These are phyloP conservation scores for Trichophyton schoenleinii DNA, from an alignment of 2,329 filamentous ascomycete genomes.

Conservation along the genomic window DNA sequence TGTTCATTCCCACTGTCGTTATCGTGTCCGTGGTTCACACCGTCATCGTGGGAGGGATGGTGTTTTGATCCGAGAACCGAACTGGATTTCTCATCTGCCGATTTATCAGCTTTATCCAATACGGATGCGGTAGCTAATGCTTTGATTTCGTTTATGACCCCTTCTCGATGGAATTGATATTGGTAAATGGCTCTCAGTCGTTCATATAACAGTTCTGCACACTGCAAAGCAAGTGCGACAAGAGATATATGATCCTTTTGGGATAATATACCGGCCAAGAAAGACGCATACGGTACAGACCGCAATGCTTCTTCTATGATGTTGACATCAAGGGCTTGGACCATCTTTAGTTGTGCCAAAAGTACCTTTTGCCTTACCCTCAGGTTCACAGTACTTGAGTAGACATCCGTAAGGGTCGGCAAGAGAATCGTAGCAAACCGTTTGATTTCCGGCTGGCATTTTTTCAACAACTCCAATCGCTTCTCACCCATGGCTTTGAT, in stretches of 20 bases:
- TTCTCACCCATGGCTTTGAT: conserved; percentile 55
- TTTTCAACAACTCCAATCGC: conserved; percentile 64
- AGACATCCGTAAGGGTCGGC: conserved; percentile 89
- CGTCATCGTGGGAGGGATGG: conserved; percentile 12
- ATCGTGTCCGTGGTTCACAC: conserved; percentile 14
- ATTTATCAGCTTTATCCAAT: conserved; percentile 9
- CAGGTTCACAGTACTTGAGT: conserved; percentile 93
- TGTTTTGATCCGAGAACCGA: conserved; percentile 7
- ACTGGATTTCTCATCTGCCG: neutral
- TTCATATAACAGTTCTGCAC: conserved; percentile 73
- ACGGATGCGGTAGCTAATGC: conserved; percentile 51
- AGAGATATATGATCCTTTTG: conserved; percentile 85
- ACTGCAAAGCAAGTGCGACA: conserved; percentile 76
- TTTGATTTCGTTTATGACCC: conserved; percentile 80
- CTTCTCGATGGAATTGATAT: conserved; percentile 94
- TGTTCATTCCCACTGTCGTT: conserved; percentile 19
- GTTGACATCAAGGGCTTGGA: conserved; percentile 77
- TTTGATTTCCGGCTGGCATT: conserved; percentile 76
- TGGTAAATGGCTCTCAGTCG: conserved; percentile 79
- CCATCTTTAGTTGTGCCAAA: conserved; percentile 92
- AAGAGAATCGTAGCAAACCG: conserved; percentile 88
- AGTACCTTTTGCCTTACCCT: conserved; percentile 91
- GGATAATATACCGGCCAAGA: conserved; percentile 84
- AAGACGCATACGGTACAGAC: conserved; percentile 87
- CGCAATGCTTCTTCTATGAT: conserved; percentile 78